Percentiles rank a stretch among this genome's conserved stretches.
phyloP scores from a whole-genome alignment of 1,284 basidiomycete species.

The Ustilago vetiveriae region DNA sequence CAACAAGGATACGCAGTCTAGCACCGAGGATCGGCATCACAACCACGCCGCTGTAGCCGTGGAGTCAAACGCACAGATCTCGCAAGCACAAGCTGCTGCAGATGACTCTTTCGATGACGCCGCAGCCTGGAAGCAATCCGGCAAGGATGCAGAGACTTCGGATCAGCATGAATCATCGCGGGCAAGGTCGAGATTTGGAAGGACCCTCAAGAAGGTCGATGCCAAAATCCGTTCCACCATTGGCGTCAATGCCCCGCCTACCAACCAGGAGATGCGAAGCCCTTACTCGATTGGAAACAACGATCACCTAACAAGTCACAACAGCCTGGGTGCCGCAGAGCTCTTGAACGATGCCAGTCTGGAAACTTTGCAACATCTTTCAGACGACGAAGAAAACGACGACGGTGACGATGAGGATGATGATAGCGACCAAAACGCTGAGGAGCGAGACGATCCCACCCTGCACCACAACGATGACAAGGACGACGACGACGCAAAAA shows the following conservation, averaged over 20 bases:
- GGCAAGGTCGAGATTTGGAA: constrained; percentile 12
- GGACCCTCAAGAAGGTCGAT: constrained; percentile 35
- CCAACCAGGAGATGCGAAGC: constrained; percentile 22
- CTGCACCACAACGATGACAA: constrained; percentile 1
- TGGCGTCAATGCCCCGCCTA: constrained; percentile 32
- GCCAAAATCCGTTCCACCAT: constrained; percentile 27
- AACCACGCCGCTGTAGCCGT: constrained; percentile 4
- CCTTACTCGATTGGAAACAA: constrained; percentile 38
- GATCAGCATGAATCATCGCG: constrained; percentile 23
- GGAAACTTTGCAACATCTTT: constrained; percentile 32
- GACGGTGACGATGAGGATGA: constrained; percentile 19
- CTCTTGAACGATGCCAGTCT: constrained; percentile 42
- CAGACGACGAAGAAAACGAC: constrained; percentile 27
- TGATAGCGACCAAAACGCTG: constrained; percentile 14
- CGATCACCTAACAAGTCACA: constrained; percentile 26
- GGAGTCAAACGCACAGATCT: neutral
- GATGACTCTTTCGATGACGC: constrained; percentile 1
- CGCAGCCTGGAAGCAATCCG: constrained; percentile 28
- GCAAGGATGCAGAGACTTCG: constrained; percentile 18
- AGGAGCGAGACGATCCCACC: constrained; percentile 6
- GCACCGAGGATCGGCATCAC: constrained; percentile 13
- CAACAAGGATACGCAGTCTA: constrained; percentile 22
- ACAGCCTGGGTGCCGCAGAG: constrained; percentile 24
- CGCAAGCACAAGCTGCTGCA: neutral
- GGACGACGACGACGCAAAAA: constrained; percentile 10